Conservation (phyloP, 2,329 filamentous ascomycete species). For the Aspergillus aculeatinus region DNA sequence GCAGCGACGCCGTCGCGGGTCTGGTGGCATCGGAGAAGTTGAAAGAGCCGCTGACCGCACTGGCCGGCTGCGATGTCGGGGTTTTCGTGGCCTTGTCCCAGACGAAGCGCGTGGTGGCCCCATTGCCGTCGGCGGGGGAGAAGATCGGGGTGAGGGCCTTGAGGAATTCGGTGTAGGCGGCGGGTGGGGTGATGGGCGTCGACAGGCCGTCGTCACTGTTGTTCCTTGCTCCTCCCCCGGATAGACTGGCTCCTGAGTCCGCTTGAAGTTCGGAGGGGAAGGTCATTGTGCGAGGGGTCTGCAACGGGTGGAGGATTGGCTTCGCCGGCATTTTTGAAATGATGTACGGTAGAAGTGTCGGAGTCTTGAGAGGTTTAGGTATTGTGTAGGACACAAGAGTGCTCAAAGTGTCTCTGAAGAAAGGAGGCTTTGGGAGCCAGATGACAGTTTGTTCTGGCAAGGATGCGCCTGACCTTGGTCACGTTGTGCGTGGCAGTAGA, state of each 20-base stretch:
- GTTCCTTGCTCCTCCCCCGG: slow-evolving; percentile 49
- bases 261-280: slow-evolving; percentile 59
- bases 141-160: slow-evolving; percentile 72
- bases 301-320: slow-evolving; percentile 42
- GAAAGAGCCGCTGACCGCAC: slow-evolving; percentile 38
- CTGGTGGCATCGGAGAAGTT: slow-evolving; percentile 57
- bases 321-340: slow-evolving; percentile 32
- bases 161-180: slow-evolving; percentile 89
- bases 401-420: background rate
- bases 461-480: slow-evolving; percentile 9
- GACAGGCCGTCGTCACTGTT: slow-evolving; percentile 60
- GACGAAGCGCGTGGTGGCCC: slow-evolving; percentile 49
- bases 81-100: slow-evolving; percentile 33
- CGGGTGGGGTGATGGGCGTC: slow-evolving; percentile 87
- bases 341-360: background rate
- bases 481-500: slow-evolving; percentile 14
- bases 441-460: background rate
- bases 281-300: slow-evolving; percentile 45
- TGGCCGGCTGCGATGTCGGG: slow-evolving; percentile 42
- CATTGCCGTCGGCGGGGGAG: slow-evolving; percentile 61
- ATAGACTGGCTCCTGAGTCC: slow-evolving; percentile 53
- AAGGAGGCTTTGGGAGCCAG: background rate
- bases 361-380: no score
- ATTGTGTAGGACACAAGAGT: background rate
- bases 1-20: slow-evolving; percentile 59